Percentiles rank a stretch among this genome's conserved stretches.
Evolutionary conservation across 2,329 filamentous ascomycete genomes (phyloP).

Genomic region (Phialocephala sp.): DNA sequence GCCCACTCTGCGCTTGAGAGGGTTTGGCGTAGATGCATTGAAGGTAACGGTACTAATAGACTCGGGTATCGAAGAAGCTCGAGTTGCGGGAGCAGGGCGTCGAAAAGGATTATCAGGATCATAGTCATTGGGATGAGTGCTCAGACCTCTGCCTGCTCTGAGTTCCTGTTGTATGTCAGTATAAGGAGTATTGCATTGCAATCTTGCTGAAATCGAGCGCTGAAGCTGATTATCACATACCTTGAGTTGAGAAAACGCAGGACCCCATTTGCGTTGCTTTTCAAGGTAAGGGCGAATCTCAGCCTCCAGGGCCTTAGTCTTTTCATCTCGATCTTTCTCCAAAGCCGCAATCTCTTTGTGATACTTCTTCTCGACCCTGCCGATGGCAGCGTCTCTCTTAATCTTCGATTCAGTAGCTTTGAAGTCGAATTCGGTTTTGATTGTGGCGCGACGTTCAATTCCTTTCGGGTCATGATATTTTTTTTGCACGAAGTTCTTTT

Average conservation of each 20-base stretch:
- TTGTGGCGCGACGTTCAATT: not conserved
- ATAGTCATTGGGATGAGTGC: not conserved
- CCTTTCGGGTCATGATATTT: not conserved
- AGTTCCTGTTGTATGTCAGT: not conserved
- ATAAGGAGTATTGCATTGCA: not conserved
- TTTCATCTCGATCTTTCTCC: not conserved
- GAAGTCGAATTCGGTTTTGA: not conserved
- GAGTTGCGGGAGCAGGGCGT: not conserved
- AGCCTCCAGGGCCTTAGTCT: not conserved
- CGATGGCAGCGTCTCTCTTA: not conserved
- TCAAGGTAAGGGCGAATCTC: not conserved
- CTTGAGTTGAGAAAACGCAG: conserved; percentile 5
- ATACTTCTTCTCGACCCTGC: not conserved
- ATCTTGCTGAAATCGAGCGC: not conserved
- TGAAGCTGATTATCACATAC: not conserved
- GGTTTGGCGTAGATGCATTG: not conserved
- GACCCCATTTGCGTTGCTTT: not conserved
- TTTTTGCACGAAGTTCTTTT: not conserved
- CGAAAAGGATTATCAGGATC: not conserved
- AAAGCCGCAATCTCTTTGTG: not conserved
- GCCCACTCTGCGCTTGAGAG: not conserved
- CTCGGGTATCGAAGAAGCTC: not conserved
- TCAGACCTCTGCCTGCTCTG: not conserved
- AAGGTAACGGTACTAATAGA: not conserved
- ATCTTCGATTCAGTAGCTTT: not conserved